Evolutionary conservation across 495 filamentous ascomycete genomes (phyloP).

Genomic region (Astrocystis sublimbata): DNA sequence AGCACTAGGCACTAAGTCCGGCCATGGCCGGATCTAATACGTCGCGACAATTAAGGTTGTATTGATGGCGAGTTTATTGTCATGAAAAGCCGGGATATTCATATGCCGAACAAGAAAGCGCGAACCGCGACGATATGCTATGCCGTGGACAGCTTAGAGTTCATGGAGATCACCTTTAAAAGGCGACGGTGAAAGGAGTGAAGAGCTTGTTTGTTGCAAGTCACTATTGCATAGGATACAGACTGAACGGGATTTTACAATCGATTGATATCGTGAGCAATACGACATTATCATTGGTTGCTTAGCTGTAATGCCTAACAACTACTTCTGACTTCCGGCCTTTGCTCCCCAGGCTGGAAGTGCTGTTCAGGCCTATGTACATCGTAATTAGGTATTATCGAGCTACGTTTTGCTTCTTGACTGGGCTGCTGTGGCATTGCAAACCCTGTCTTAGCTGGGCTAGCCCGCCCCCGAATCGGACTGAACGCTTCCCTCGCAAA

Average conservation of each 20-base stretch:
- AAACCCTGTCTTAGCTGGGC: constrained; percentile 34
- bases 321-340: constrained; percentile 22
- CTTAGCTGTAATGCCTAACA: constrained; percentile 34
- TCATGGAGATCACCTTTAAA: too few relatives aligned
- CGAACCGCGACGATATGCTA: too few relatives aligned
- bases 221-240: too few relatives aligned
- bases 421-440: constrained; percentile 23
- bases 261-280: constrained; percentile 26
- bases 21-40: neutral
- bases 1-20: constrained; percentile 22
- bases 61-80: too few relatives aligned
- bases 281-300: constrained; percentile 34
- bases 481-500: constrained; percentile 23
- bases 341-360: constrained; percentile 20
- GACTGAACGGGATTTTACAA: too few relatives aligned
- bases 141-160: too few relatives aligned
- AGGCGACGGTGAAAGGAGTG: too few relatives aligned
- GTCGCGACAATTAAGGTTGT: too few relatives aligned
- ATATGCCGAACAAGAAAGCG: neutral
- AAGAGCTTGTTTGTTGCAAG: too few relatives aligned
- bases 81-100: neutral
- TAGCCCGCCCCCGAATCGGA: constrained; percentile 37
- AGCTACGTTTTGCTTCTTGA: constrained; percentile 38
- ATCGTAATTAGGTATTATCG: constrained; percentile 42
- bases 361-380: constrained; percentile 32